phyloP scores from a whole-genome alignment of 768 basidiomycete genomes.

The Cyathus striatus region DNA sequence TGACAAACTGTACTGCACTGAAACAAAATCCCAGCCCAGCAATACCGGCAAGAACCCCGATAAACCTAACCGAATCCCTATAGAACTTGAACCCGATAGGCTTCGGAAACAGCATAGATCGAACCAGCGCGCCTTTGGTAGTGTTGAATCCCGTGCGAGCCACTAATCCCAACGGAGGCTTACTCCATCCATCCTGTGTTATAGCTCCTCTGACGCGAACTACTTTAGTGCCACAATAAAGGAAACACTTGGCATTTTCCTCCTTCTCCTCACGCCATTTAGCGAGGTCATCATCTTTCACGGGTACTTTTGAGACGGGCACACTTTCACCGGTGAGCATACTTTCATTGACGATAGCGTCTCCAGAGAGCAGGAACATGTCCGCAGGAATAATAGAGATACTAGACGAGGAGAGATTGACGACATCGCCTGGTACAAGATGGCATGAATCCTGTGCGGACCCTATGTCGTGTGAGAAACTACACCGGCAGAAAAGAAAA shows the following conservation, averaged over 20 bases:
- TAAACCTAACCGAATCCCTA: constrained; percentile 86
- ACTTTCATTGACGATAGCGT: constrained; percentile 97
- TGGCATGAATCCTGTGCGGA: constrained; percentile 63
- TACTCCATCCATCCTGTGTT: constrained; percentile 43
- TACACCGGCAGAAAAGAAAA: neutral
- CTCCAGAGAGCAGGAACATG: constrained; percentile 87
- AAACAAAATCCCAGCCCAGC: constrained; percentile 88
- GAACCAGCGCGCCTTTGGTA: constrained; percentile 91
- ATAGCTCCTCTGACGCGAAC: constrained; percentile 74
- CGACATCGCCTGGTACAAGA: constrained; percentile 88
- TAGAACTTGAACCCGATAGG: constrained; percentile 99
- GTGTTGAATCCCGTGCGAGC: constrained; percentile 93
- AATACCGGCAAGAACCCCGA: constrained; percentile 85
- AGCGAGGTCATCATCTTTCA: constrained; percentile 71
- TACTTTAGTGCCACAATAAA: constrained; percentile 88
- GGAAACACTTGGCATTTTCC: constrained; percentile 75
- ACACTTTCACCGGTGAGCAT: constrained; percentile 99
- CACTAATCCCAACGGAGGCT: constrained; percentile 76
- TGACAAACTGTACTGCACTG: constrained; percentile 87
- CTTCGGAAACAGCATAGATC: constrained; percentile 98
- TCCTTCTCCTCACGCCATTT: constrained; percentile 68
- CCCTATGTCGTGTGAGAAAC: constrained; percentile 42
- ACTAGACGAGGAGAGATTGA: constrained; percentile 79
- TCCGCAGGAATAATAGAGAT: constrained; percentile 83
- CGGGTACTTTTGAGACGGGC: constrained; percentile 87